Conservation (phyloP, 2,329 filamentous ascomycete genomes). For the Pseudocercospora musae region DNA sequence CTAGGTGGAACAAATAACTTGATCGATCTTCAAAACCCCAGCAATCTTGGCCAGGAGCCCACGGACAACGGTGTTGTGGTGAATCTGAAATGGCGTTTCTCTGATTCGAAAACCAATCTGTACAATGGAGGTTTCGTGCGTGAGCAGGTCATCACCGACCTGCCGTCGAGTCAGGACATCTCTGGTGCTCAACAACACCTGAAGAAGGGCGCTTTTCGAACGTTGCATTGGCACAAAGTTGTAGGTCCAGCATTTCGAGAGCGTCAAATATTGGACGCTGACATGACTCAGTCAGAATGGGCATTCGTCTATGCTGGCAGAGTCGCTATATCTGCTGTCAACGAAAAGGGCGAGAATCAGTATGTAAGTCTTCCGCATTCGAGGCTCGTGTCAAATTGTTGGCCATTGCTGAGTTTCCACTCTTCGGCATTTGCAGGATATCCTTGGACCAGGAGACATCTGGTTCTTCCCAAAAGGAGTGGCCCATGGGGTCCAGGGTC, state of each 20-base stretch:
- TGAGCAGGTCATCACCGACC: constrained; percentile 64
- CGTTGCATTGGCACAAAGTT: constrained; percentile 62
- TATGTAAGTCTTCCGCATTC: constrained; percentile 20
- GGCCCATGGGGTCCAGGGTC: constrained; percentile 61
- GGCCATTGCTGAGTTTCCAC: background rate
- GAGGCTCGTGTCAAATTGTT: background rate
- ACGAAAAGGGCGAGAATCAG: constrained; percentile 51
- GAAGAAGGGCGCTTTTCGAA: constrained; percentile 62
- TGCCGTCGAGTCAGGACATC: constrained; percentile 64
- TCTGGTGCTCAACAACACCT: constrained; percentile 66
- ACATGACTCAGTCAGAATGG: constrained; percentile 42
- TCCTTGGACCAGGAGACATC: constrained; percentile 40
- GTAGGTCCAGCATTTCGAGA: constrained; percentile 15
- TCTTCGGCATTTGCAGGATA: constrained; percentile 32
- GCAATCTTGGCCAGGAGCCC: constrained; percentile 58
- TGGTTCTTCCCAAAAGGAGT: constrained; percentile 43
- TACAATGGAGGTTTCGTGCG: constrained; percentile 64
- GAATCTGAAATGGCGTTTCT: constrained; percentile 66
- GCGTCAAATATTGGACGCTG: background rate
- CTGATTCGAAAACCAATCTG: constrained; percentile 62
- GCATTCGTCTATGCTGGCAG: constrained; percentile 54
- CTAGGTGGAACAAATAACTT: constrained; percentile 62
- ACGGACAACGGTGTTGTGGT: constrained; percentile 63
- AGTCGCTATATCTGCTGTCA: constrained; percentile 51
- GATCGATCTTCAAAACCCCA: constrained; percentile 61